Conservation (phyloP, 1,284 basidiomycete species). For the Microbotryum scabiosae region DNA sequence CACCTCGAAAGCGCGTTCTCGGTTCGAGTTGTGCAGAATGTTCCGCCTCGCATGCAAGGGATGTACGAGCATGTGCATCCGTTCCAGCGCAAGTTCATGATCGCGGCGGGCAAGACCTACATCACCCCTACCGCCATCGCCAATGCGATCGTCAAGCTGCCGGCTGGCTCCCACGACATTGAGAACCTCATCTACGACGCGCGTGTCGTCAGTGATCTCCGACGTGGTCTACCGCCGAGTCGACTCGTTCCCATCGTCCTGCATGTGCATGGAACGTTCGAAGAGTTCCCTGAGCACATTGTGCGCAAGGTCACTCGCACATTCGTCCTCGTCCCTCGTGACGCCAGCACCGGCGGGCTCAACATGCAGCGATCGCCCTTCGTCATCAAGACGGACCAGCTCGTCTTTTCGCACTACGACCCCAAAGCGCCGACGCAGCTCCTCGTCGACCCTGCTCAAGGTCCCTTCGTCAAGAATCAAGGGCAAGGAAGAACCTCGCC, state of each 20-base stretch:
- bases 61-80: constrained; percentile 2
- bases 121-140: constrained; percentile 21
- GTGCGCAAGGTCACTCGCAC: constrained; percentile 14
- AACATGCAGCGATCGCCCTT: constrained; percentile 1
- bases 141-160: constrained; percentile 18
- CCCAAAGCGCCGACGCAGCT: constrained; percentile 2
- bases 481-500: no score
- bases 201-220: background rate
- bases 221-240: constrained; percentile 3
- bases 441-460: no score
- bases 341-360: background rate
- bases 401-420: constrained; percentile 8
- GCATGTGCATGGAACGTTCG: constrained; percentile 19
- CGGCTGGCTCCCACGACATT: constrained; percentile 18
- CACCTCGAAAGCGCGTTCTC: constrained; percentile 19
- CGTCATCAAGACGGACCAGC: constrained; percentile 16
- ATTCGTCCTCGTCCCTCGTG: constrained; percentile 17
- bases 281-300: constrained; percentile 23
- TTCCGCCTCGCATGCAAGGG: constrained; percentile 2
- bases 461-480: no score
- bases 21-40: constrained; percentile 5
- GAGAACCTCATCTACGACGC: constrained; percentile 10
- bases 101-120: background rate
- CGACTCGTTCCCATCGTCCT: constrained; percentile 12
- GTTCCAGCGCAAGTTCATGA: background rate